Conservation (phyloP, 805 yeast genomes). For the Crinitomyces ghanaensis region DNA sequence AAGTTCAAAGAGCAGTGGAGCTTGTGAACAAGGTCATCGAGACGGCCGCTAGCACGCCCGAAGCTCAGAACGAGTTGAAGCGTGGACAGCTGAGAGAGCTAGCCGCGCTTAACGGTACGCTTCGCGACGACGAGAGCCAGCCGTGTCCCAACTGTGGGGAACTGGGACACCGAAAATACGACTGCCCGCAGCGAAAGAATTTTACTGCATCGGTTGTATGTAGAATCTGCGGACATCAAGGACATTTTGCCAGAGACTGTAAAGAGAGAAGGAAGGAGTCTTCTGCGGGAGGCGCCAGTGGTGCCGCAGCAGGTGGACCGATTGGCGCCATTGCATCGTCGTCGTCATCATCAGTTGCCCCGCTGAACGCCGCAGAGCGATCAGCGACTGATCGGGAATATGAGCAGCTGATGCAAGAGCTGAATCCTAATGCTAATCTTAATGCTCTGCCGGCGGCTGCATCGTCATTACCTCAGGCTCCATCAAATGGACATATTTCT, state of each 20-base stretch:
- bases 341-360: conserved; percentile 1
- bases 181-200: conserved; percentile 45
- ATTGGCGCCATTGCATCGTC: too few species aligned
- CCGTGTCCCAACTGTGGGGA: conserved; percentile 57
- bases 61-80: conserved; percentile 85
- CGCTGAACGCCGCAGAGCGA: conserved; percentile 3
- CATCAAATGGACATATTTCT: too few species aligned
- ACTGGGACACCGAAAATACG: conserved; percentile 50
- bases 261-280: conserved; percentile 25
- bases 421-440: conserved; percentile 29
- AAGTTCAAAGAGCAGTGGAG: conserved; percentile 61
- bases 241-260: conserved; percentile 88
- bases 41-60: conserved; percentile 80
- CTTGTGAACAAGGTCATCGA: conserved; percentile 66
- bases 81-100: conserved; percentile 83
- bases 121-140: conserved; percentile 64
- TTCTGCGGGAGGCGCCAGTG: conserved; percentile 5
- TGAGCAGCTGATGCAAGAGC: conserved; percentile 40
- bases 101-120: conserved; percentile 90
- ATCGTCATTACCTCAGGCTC: conserved; percentile 1
- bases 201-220: conserved; percentile 54
- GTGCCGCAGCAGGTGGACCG: neutral
- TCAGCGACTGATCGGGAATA: conserved; percentile 36
- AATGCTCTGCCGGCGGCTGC: conserved; percentile 1
- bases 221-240: conserved; percentile 65